Evolutionary conservation across 257 asterid genomes (phyloP).

Genomic region (Haberlea rhodopensis): DNA sequence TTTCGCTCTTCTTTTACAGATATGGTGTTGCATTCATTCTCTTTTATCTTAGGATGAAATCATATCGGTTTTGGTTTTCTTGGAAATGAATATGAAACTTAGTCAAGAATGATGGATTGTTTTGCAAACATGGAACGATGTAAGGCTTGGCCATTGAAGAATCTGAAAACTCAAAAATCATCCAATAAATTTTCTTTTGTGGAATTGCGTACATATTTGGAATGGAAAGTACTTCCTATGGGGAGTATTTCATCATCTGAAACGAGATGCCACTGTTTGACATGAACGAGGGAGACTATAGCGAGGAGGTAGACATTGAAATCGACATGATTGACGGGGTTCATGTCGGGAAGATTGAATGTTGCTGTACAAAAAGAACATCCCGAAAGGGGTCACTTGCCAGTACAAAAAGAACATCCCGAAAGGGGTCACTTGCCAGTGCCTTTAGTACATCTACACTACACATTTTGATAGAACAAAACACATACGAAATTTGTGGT

Average conservation of each 20-base stretch:
- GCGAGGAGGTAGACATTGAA: slow-evolving; percentile 47
- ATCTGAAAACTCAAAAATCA: background rate
- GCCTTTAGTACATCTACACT: background rate
- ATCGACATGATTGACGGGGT: slow-evolving; percentile 59
- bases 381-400: slow-evolving; percentile 19
- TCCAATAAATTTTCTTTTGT: slow-evolving; percentile 1
- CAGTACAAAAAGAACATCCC: slow-evolving; percentile 21
- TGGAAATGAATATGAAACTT: background rate
- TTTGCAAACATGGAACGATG: background rate
- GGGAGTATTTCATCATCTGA: slow-evolving; percentile 54
- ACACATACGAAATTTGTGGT: too few relatives aligned
- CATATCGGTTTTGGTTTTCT: background rate
- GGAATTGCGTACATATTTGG: slow-evolving; percentile 44
- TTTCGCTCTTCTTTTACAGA: background rate
- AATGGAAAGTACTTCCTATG: slow-evolving; percentile 53
- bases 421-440: slow-evolving; percentile 23
- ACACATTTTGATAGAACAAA: background rate
- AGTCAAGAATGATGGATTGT: background rate
- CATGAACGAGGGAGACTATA: slow-evolving; percentile 11
- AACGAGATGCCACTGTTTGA: slow-evolving; percentile 5
- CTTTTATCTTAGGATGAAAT: background rate
- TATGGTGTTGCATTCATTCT: background rate
- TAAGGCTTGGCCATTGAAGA: background rate
- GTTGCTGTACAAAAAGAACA: slow-evolving; percentile 22
- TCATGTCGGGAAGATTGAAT: slow-evolving; percentile 45